Conservation (phyloP, 1,284 basidiomycete genomes). For the Cutaneotrichosporon daszewskae region DNA sequence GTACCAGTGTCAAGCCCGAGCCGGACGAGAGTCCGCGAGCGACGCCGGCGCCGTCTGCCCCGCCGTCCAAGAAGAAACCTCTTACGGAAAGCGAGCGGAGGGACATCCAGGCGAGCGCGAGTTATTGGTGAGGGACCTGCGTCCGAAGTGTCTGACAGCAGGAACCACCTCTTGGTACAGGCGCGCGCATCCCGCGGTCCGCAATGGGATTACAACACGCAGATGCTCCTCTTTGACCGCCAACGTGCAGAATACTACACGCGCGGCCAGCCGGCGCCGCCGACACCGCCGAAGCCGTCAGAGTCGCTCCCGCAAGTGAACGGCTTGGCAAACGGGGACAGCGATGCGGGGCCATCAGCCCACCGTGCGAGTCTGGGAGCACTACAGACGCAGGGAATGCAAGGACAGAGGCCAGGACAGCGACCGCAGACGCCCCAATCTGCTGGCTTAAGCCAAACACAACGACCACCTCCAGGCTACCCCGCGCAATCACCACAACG, state of each 20-base stretch:
- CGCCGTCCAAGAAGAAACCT: conserved; percentile 3
- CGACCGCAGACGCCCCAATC: no score
- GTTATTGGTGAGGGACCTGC: conserved; percentile 11
- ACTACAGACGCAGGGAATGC: no score
- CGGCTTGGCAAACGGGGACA: not conserved
- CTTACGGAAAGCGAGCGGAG: conserved; percentile 5
- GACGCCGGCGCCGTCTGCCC: conserved; percentile 2
- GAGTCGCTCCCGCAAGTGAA: conserved; percentile 4
- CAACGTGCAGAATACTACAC: conserved; percentile 35
- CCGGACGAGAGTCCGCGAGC: not conserved
- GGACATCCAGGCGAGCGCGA: conserved; percentile 10
- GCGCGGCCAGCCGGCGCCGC: conserved; percentile 22
- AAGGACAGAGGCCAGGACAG: no score
- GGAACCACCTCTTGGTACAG: conserved; percentile 45
- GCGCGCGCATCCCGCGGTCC: conserved; percentile 43
- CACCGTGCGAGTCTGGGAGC: no score
- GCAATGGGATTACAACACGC: conserved; percentile 47
- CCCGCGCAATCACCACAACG: no score
- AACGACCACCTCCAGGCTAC: no score
- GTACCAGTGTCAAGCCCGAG: conserved; percentile 9
- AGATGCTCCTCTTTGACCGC: conserved; percentile 38
- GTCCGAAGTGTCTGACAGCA: conserved; percentile 15
- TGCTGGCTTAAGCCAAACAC: no score
- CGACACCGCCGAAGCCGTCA: conserved; percentile 2
- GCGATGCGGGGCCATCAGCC: no score